Evolutionary conservation across 257 asterid species (phyloP), one percentile per base, ranked within the genome.

Genomic region (Solanum piurae): DNA sequence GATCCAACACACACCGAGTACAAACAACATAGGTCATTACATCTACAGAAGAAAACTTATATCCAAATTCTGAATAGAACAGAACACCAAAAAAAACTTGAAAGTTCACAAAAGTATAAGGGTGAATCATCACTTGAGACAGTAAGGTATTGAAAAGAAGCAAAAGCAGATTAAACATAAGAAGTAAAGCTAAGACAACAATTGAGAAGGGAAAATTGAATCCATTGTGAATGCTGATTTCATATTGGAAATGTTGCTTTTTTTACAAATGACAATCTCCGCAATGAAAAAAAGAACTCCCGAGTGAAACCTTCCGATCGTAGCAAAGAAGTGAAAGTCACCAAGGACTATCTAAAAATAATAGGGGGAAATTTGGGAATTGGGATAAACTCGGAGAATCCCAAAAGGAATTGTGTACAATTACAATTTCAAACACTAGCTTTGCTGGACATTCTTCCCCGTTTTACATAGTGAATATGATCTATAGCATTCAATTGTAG

Each of bases 211-310:
- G 9, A 82, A 82, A 82, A 82, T 49, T 82, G 85, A 82, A 82
- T 82, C 44, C 42, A 82, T 82, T 46, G 68, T 29, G 85, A 82
- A 82, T 82, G 69, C 69, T 82, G 20, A 46, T 82, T 80, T 46
- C 85, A 80, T 49, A 49, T 80, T 80, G 85, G 85, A 80, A 79
- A 80, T 46, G 69, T 80, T 80, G 69, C 6, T 49, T 49, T 49
- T 74, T 80, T 80, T 49, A 80, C 85, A 80, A 80, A 80, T 80
- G 85, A 49, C 16, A 13, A 80, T 49, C 85, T 80, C 85, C 85
- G n/a, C 85, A 80, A 49, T 16, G 40, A 46, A 80, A 46, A 46
- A 80, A 29, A 3, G 85, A 80, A 80, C 85, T 80, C 69, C 85
- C 40, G 29, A 80, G 69, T 49, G 84, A 76, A 42, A 77, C 42